Base-by-base conservation (phyloP, 2,329 filamentous ascomycete species). In the Pyrenophora tritici-repentis region DNA sequence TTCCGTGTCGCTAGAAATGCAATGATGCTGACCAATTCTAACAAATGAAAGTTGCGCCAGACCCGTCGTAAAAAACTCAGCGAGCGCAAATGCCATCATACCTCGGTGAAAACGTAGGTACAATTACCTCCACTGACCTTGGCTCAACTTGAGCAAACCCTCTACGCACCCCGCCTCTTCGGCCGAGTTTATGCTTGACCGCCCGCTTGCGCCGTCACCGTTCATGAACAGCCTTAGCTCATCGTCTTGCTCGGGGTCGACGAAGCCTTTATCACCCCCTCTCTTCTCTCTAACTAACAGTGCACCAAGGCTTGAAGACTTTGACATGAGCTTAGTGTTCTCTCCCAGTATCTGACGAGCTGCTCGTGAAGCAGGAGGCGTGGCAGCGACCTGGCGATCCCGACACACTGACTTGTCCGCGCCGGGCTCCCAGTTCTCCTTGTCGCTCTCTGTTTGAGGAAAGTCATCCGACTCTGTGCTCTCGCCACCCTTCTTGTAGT, bases 131-230 rank as follows among this genome's bases (percentile, higher is more conserved):
- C 92, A 97, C 67, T 90, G 90, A n/a, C 92, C 93, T 75, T 96
- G 90, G 65, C 91, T 95, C 38, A 97, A 79, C 42, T 90, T 93
- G 56, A 97, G 73, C 58, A 97, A 75, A n/a, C 91, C 91, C 47
- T 93, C 90, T 39, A 96, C 87, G 67, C 91, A 95, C 69, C 95
- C 91, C 72, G 96, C 80, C 68, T 97, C 93, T 51, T 79, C 78
- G 16, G 76, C 76, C 9, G 73, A 75, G 35, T 74, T 76, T 36
- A 73, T 62, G 38, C 69, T 75, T 34, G 66, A 90, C 68, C 86
- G 86, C 7, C 85, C 86, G 22, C 67, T 53, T 56, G 68, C 41
- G 67, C 83, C 85, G 56, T 85, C 80, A 26, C 83, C 81, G 29
- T 80, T 78, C 87, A 94, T 92, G 72, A 93, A 92, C 3, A 79